Percentiles rank a stretch among this genome's conserved stretches.
phyloP scores from a whole-genome alignment of 2,329 filamentous ascomycete species.

The Fusarium redolens region DNA sequence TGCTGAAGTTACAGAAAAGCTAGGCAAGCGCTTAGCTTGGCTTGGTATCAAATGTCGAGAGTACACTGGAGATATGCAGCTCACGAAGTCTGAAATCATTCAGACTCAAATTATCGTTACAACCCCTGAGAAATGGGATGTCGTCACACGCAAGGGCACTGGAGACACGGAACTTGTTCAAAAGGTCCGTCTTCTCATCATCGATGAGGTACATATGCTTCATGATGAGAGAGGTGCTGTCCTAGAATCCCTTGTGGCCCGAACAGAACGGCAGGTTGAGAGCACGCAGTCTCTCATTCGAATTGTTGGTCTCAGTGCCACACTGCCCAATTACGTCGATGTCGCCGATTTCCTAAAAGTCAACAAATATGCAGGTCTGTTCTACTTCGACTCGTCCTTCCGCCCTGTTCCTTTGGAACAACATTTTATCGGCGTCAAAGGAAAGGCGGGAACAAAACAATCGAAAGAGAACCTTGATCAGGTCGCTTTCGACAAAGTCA shows the following conservation, averaged over 20 bases:
- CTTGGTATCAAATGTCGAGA: slow-evolving; percentile 92
- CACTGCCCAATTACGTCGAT: slow-evolving; percentile 94
- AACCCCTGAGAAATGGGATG: slow-evolving; percentile 99
- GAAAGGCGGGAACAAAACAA: slow-evolving; percentile 83
- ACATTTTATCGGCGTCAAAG: slow-evolving; percentile 96
- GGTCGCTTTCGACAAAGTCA: slow-evolving; percentile 92
- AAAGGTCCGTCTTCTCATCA: slow-evolving; percentile 94
- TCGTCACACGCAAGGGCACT: slow-evolving; percentile 95
- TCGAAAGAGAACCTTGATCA: slow-evolving; percentile 90
- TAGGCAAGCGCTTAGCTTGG: slow-evolving; percentile 93
- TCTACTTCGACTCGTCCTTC: slow-evolving; percentile 97
- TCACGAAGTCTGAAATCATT: slow-evolving; percentile 95
- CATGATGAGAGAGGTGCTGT: slow-evolving; percentile 98
- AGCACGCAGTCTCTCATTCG: slow-evolving; percentile 97
- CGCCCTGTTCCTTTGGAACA: slow-evolving; percentile 95
- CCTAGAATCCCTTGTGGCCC: slow-evolving; percentile 92
- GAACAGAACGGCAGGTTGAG: slow-evolving; percentile 96
- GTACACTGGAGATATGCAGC: slow-evolving; percentile 97
- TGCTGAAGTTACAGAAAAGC: slow-evolving; percentile 94
- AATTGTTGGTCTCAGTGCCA: slow-evolving; percentile 94
- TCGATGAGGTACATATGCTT: slow-evolving; percentile 99
- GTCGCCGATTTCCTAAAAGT: slow-evolving; percentile 97
- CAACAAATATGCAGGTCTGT: slow-evolving; percentile 90
- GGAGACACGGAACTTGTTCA: slow-evolving; percentile 98
- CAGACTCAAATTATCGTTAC: slow-evolving; percentile 98